Conservation (phyloP, 2,329 filamentous ascomycete genomes). For the Fusarium scirpi region DNA sequence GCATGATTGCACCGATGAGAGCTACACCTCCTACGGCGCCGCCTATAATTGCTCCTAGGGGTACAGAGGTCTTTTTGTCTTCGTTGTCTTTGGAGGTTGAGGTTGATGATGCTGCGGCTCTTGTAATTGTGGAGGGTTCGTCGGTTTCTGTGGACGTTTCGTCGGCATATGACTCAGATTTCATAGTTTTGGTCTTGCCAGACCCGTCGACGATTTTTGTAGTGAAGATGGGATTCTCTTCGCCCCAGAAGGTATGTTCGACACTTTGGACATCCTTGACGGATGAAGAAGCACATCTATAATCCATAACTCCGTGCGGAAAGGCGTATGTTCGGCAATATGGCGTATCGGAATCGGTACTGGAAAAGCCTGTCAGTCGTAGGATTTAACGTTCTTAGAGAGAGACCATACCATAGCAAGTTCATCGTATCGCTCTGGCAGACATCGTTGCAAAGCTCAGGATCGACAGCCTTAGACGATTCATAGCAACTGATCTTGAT, state of each 20-base stretch:
- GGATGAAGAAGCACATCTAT: neutral
- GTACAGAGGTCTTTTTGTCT: neutral
- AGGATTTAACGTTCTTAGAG: no score
- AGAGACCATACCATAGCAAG: neutral
- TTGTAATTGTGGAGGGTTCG: neutral
- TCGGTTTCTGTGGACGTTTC: fast-evolving
- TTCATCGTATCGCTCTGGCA: neutral
- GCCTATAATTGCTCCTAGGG: neutral
- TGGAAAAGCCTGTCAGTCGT: no score
- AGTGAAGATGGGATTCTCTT: no score
- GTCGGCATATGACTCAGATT: no score
- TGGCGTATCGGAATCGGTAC: neutral
- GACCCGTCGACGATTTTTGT: no score
- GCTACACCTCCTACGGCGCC: neutral
- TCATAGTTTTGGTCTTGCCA: no score
- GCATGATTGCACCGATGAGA: neutral
- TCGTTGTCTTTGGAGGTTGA: neutral
- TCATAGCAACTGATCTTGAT: neutral
- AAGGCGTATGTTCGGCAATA: slow-evolving; percentile 5
- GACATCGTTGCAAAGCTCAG: neutral
- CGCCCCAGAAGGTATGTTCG: neutral
- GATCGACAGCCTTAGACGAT: neutral
- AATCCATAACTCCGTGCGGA: neutral
- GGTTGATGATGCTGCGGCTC: neutral
- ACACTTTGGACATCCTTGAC: neutral